Evolutionary conservation across 768 basidiomycete genomes (phyloP).

Genomic region (Boletus subcaerulescens): DNA sequence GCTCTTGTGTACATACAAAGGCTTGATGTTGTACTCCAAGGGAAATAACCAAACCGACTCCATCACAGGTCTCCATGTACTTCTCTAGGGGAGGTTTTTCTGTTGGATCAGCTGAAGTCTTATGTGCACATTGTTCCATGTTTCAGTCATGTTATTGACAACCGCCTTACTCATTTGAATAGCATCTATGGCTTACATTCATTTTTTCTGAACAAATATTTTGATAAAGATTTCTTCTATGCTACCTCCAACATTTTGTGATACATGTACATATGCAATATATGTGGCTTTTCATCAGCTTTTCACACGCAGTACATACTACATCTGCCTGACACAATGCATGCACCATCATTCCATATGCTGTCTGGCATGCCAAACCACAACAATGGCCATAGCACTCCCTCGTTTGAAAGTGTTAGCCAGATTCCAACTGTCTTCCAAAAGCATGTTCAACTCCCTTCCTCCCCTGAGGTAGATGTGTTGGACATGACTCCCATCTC

Average conservation of each 20-base stretch:
- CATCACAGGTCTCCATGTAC: neutral
- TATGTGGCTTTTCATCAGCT: no score
- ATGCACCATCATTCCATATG: no score
- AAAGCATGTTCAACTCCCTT: no score
- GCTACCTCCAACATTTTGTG: neutral
- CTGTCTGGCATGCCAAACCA: no score
- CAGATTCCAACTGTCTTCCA: no score
- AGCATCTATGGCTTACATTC: neutral
- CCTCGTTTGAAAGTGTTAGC: no score
- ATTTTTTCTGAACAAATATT: neutral
- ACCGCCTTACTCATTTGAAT: neutral
- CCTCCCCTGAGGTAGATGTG: no score
- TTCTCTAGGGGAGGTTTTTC: neutral
- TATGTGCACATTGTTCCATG: neutral
- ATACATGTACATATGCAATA: neutral
- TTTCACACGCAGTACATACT: no score
- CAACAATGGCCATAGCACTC: no score
- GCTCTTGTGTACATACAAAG: neutral
- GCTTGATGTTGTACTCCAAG: neutral
- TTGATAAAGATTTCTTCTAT: constrained; percentile 5
- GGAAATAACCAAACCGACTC: neutral
- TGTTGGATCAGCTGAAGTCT: neutral
- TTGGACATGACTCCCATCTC: no score
- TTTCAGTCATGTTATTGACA: neutral
- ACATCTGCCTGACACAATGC: no score